These are phyloP conservation scores for Albophoma yamanashiensis DNA, from an alignment of 2,329 filamentous ascomycete species.

Conservation along the genomic window DNA sequence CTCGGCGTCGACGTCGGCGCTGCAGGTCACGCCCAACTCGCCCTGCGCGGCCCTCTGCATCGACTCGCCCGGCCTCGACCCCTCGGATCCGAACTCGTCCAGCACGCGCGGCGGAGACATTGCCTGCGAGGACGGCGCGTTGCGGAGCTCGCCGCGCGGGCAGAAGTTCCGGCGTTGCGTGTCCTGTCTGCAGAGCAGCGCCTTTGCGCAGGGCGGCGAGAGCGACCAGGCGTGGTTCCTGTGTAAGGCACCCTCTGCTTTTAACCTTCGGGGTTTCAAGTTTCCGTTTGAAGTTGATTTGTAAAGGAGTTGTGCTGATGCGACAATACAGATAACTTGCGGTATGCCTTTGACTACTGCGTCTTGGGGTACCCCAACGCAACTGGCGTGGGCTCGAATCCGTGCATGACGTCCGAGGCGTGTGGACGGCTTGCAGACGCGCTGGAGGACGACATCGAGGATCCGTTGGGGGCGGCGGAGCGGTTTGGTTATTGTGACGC, in stretches of 20 bases:
- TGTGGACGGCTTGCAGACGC: conserved; percentile 33
- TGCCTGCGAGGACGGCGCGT: conserved; percentile 34
- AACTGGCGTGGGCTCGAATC: conserved; percentile 27
- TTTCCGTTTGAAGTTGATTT: not conserved
- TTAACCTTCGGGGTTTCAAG: not conserved
- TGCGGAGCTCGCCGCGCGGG: conserved; percentile 24
- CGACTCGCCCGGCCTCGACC: conserved; percentile 18
- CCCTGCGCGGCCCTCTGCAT: conserved; percentile 41
- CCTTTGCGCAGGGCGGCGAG: conserved; percentile 32
- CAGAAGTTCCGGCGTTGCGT: conserved; percentile 39
- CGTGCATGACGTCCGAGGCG: conserved; percentile 39
- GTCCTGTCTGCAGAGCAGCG: conserved; percentile 41
- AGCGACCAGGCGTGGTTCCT: conserved; percentile 46
- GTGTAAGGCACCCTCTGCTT: conserved; percentile 28
- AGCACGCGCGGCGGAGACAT: conserved; percentile 34
- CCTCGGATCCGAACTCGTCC: conserved; percentile 34
- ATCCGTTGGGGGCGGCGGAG: conserved; percentile 16
- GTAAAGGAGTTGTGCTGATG: not conserved
- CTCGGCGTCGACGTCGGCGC: conserved; percentile 15
- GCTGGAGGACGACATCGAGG: conserved; percentile 28
- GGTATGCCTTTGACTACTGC: conserved; percentile 41
- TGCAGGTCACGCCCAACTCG: conserved; percentile 43
- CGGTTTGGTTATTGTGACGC: conserved; percentile 36
- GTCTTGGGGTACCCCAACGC: conserved; percentile 41
- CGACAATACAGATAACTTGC: conserved; percentile 31